Evolutionary conservation across 2,329 filamentous ascomycete species (phyloP), one percentile per base, ranked within the genome.

Genomic region (Paracoccidioides lutzii): DNA sequence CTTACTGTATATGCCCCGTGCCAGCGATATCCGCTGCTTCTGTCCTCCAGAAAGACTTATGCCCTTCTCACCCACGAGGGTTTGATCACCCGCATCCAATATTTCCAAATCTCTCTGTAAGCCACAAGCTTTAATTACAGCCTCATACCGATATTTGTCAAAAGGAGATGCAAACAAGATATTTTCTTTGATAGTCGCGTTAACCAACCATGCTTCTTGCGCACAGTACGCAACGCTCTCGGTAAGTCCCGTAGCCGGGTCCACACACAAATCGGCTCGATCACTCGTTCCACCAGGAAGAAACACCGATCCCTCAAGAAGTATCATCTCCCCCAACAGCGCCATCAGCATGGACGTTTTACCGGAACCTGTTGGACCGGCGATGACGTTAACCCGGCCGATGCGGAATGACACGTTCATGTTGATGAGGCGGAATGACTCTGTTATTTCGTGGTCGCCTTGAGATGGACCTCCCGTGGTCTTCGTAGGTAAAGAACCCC

Each of bases 281-380:
- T 65, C 67, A 66, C 88, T 90, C 59, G 81, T 82, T 45, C 88
- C 89, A 61, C 90, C 89, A 3, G 93, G 93, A 32, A 97, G 80
- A 70, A 84, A 89, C 5, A 97, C 87, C 8, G 79, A 80, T 55
- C 93, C 93, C 56, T 84, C 78, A 30, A 95, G 72, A 52, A 90
- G 73, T 0, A 87, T 93, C 93, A 98, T 98, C 73, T 98, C 93
- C 58, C 93, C 93, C 1, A 98, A 80, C 32, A 98, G 76, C 33
- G 90, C 93, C 91, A 98, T 95, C 22, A 98, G 77, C 65, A 98
- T 76, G 0, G 91, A 97, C 0, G 91, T 95, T 76, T 98, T 98
- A 61, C 93, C 93, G 53, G 87, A 93, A 12, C 93, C 93, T 3
- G 93, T 98, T 2, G 91, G 86, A 0, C 93, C 93, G 42, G 90